A percentile compares a stretch with the other conserved stretches of the same genome.
These are phyloP conservation scores for Hypoxylon rickii DNA, from an alignment of 495 filamentous ascomycete genomes.

Conservation along the genomic window DNA sequence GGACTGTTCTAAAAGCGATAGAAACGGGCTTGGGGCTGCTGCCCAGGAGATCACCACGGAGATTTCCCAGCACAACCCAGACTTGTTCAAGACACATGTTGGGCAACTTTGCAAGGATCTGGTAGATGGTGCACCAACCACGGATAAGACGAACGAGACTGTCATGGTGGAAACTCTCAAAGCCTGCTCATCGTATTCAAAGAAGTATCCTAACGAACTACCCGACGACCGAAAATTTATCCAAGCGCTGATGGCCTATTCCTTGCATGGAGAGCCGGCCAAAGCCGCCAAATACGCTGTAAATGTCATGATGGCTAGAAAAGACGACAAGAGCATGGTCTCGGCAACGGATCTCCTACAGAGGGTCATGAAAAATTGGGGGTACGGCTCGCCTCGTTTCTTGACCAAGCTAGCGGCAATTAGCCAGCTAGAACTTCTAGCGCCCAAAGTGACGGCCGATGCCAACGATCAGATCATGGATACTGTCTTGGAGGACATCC, in stretches of 20 bases:
- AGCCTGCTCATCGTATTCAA: slow-evolving; percentile 87
- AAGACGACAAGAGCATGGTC: slow-evolving; percentile 78
- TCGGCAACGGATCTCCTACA: slow-evolving; percentile 81
- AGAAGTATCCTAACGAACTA: slow-evolving; percentile 80
- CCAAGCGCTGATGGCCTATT: slow-evolving; percentile 78
- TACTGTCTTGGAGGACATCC: slow-evolving; percentile 74
- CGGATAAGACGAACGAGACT: slow-evolving; percentile 64
- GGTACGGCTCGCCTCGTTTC: slow-evolving; percentile 74
- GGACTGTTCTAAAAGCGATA: slow-evolving; percentile 79
- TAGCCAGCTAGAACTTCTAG: slow-evolving; percentile 81
- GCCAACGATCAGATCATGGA: slow-evolving; percentile 75
- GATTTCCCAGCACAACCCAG: slow-evolving; percentile 85
- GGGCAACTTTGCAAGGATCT: slow-evolving; percentile 88
- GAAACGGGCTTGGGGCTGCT: slow-evolving; percentile 71
- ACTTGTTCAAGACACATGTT: slow-evolving; percentile 88
- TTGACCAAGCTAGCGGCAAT: slow-evolving; percentile 83
- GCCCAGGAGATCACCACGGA: slow-evolving; percentile 93
- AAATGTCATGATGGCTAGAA: slow-evolving; percentile 79
- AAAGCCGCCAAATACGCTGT: slow-evolving; percentile 91
- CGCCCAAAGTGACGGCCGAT: slow-evolving; percentile 71
- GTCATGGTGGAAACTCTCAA: slow-evolving; percentile 85
- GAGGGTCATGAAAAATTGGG: slow-evolving; percentile 74
- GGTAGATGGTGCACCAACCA: slow-evolving; percentile 75
- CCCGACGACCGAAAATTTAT: slow-evolving; percentile 84
- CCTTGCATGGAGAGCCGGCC: slow-evolving; percentile 78